Evolutionary conservation across 2,329 filamentous ascomycete species (phyloP).

Genomic region (Parastagonospora nodorum): DNA sequence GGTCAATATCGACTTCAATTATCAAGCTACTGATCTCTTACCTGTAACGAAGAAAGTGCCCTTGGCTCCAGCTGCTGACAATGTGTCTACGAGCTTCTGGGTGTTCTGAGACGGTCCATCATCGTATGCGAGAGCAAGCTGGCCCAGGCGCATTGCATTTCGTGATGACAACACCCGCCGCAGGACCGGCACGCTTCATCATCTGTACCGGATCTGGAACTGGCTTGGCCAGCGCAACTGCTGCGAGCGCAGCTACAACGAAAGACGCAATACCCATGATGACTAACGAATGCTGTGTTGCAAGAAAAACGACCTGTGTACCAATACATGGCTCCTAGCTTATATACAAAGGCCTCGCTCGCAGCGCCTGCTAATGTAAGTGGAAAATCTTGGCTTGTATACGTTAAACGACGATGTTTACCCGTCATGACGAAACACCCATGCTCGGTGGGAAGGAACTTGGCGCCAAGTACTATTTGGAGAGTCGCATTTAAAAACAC

Average conservation of each 20-base stretch:
- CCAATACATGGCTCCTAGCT: background rate
- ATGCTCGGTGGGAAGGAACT: background rate
- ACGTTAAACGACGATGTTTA: background rate
- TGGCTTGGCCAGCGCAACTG: background rate
- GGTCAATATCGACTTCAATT: too few relatives aligned
- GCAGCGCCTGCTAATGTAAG: background rate
- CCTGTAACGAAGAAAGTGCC: slow-evolving; percentile 43
- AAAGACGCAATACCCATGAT: background rate
- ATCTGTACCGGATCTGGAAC: background rate
- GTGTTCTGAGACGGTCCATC: slow-evolving; percentile 45
- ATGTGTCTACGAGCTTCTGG: slow-evolving; percentile 37
- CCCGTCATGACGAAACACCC: background rate
- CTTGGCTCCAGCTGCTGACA: slow-evolving; percentile 39
- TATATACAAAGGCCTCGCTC: background rate
- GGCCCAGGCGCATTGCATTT: slow-evolving; percentile 24
- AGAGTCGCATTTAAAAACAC: background rate
- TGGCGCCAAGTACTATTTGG: background rate
- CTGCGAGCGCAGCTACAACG: background rate
- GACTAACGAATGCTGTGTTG: background rate
- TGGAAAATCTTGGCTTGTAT: background rate
- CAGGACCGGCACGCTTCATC: background rate
- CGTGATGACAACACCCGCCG: background rate
- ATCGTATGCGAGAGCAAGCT: slow-evolving; percentile 43
- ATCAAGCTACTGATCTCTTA: slow-evolving; percentile 2
- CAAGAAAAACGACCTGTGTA: background rate